These are phyloP conservation scores for Puccinia novopanici DNA, from an alignment of 1,284 basidiomycete genomes.

Conservation along the genomic window DNA sequence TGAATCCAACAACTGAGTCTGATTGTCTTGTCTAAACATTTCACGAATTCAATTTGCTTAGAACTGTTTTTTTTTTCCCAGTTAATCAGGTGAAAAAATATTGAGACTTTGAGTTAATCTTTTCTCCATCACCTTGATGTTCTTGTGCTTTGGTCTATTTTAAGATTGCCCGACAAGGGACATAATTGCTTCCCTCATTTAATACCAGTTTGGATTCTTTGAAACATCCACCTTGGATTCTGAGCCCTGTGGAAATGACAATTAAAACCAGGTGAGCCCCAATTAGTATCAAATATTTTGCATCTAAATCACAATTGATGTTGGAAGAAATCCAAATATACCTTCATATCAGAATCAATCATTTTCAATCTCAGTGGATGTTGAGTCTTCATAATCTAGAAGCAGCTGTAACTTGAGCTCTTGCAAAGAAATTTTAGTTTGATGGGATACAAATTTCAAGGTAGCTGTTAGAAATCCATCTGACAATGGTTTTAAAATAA, in stretches of 20 bases:
- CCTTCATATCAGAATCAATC: no score
- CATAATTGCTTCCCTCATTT: conserved; percentile 69
- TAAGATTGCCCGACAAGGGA: conserved; percentile 11
- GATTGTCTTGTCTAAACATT: no score
- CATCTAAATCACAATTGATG: no score
- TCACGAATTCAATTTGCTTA: no score
- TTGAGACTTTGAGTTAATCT: not conserved
- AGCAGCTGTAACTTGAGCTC: conserved; percentile 77
- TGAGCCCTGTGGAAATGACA: conserved; percentile 66
- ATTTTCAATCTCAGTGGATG: no score
- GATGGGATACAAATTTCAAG: conserved; percentile 84
- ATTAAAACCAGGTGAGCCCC: not conserved
- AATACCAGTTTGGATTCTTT: conserved; percentile 68
- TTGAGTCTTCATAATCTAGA: conserved; percentile 69
- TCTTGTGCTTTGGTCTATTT: conserved; percentile 13
- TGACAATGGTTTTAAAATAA: no score
- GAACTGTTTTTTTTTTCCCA: no score
- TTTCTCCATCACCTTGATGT: no score
- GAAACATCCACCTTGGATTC: conserved; percentile 82
- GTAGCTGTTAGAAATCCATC: conserved; percentile 94
- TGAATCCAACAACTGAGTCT: no score
- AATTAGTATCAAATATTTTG: no score
- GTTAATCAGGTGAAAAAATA: no score
- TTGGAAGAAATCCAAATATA: no score
- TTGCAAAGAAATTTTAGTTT: conserved; percentile 85